Base-by-base conservation (phyloP, 495 filamentous ascomycete genomes). In the Cercophora sp. region DNA sequence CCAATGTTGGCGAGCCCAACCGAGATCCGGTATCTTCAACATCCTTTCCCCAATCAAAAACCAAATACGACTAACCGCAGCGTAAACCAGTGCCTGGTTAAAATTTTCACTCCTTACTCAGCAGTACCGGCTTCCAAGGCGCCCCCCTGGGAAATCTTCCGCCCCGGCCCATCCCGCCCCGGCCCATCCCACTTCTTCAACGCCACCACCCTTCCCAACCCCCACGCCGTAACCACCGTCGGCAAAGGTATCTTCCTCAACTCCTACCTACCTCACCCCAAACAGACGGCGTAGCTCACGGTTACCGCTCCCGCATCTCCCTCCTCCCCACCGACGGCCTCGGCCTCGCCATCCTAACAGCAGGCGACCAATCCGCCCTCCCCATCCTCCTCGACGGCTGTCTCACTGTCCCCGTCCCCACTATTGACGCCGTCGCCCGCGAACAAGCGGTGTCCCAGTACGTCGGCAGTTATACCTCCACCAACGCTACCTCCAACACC, bases 371-470 rank as follows among this genome's bases (percentile, higher is more conserved):
- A 25, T 29, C 47, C 19, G 58, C 58, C 23, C 31, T 51, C 29
- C 8, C 8, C 6, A 53, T 24, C 5, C 37, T 64, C 25, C 56
- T 56, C 24, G 52, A 61, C 27, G 52, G 55, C 15, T 26, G 56
- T n/a, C 6, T 61, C 40, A 34, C 24, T n/a, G 59, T 63, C 22
- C 41, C 63, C 1, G 16, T 73, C 1, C 59, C 73, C 2, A 64
- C 62, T 8, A 20, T 75, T 9, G 67, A 73, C 27, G 59, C 52
- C 0, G 56, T 55, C 0, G 70, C 74, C 6, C 41, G 64, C 5
- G 52, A 61, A 4, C 65, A 78, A 56, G 64, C 71, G 0, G 41
- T 13, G 11, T 9, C 11, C 4, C 27, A 27, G 4, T 58, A 64
- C 6, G 55, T 41, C 0, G 47, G 45, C 9, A 60, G 53, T 2